Conservation (phyloP, 495 filamentous ascomycete species). For the Penicillium canariense region DNA sequence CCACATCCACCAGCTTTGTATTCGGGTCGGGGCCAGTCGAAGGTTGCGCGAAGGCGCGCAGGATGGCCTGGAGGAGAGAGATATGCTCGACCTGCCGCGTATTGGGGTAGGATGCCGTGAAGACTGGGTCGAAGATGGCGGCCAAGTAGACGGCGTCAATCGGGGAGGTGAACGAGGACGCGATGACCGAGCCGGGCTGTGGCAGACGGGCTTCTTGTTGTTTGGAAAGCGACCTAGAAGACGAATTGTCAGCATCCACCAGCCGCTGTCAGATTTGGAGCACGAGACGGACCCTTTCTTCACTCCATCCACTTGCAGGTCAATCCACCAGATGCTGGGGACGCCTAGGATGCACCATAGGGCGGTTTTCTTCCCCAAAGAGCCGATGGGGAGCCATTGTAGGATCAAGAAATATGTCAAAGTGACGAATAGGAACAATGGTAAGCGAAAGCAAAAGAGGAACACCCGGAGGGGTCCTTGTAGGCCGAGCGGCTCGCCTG, state of each 20-base stretch:
- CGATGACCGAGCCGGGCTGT: slow-evolving; percentile 73
- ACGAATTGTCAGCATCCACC: not conserved
- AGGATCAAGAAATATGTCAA: slow-evolving; percentile 74
- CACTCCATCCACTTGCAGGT: slow-evolving; percentile 93
- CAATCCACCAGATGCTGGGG: slow-evolving; percentile 95
- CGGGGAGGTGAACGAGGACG: slow-evolving; percentile 85
- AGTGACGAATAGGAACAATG: slow-evolving; percentile 67
- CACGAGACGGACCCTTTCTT: slow-evolving; percentile 66
- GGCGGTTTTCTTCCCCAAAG: slow-evolving; percentile 71
- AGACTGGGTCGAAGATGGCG: slow-evolving; percentile 93
- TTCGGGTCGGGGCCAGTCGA: slow-evolving; percentile 44
- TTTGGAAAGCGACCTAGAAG: slow-evolving; percentile 51
- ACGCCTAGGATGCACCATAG: slow-evolving; percentile 84
- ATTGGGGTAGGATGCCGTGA: slow-evolving; percentile 76
- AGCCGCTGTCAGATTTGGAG: not conserved
- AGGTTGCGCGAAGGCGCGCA: slow-evolving; percentile 66
- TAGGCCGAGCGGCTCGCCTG: slow-evolving; percentile 56
- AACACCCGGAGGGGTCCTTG: slow-evolving; percentile 62
- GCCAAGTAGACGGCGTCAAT: slow-evolving; percentile 95
- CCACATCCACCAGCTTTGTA: slow-evolving; percentile 56
- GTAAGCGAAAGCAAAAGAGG: slow-evolving; percentile 78
- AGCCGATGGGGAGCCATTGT: slow-evolving; percentile 83
- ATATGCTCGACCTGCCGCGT: slow-evolving; percentile 71
- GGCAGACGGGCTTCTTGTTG: slow-evolving; percentile 70
- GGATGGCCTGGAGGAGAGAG: slow-evolving; percentile 69